A percentile compares a stretch with the other conserved stretches of the same genome.
phyloP scores from a whole-genome alignment of 768 basidiomycete species.

The Psilocybe subaeruginosa region DNA sequence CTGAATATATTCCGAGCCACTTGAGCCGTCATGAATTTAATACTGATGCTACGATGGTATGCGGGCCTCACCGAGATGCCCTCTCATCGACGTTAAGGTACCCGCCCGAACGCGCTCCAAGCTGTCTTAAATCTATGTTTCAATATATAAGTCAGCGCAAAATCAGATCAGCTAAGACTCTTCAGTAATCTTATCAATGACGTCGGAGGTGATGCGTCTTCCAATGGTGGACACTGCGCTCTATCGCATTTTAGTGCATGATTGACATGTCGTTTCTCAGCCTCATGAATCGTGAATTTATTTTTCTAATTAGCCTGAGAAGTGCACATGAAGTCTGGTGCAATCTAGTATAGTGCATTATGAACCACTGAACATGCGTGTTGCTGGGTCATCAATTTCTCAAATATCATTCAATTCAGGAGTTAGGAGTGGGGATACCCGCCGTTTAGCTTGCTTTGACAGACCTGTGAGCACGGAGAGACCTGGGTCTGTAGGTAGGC shows the following conservation, averaged over 20 bases:
- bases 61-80: background rate
- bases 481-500: background rate
- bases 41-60: background rate
- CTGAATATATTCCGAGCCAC: background rate
- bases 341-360: too few relatives aligned
- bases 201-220: background rate
- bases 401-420: background rate
- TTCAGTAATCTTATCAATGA: background rate
- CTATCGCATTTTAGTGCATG: background rate
- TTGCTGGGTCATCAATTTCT: background rate
- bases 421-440: background rate
- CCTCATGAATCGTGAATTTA: background rate
- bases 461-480: background rate
- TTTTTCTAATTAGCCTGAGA: background rate
- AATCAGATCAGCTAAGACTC: too few relatives aligned
- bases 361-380: background rate
- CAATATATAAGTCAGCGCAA: too few relatives aligned
- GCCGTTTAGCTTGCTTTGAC: background rate
- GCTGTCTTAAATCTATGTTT: background rate
- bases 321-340: too few relatives aligned
- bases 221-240: background rate
- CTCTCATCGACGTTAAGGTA: background rate
- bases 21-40: background rate
- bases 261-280: background rate
- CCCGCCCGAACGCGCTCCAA: background rate